Evolutionary conservation across 176 grass and related monocot genomes (phyloP).

Genomic region (Pontederia paniculata): DNA sequence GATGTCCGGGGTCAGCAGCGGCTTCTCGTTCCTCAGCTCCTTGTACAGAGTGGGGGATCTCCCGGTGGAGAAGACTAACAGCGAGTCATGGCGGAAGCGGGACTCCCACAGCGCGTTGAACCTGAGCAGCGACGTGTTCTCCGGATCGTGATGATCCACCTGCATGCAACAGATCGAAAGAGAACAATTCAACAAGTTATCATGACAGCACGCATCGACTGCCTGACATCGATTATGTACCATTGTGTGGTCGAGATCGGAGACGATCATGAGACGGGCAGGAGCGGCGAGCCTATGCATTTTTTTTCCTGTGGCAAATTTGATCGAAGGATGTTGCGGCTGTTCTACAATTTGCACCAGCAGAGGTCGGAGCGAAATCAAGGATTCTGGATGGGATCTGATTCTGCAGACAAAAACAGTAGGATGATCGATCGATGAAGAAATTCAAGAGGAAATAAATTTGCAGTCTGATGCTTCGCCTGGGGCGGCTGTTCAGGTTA

Average conservation of each 20-base stretch:
- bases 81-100: constrained; percentile 51
- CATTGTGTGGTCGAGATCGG: constrained; percentile 97
- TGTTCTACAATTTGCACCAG: too few relatives aligned
- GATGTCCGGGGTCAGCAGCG: constrained; percentile 72
- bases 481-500: too few relatives aligned
- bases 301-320: too few relatives aligned
- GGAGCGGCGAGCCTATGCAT: constrained; percentile 72
- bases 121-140: constrained; percentile 57
- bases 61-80: constrained; percentile 86
- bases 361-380: too few relatives aligned
- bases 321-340: too few relatives aligned
- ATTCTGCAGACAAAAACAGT: too few relatives aligned
- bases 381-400: too few relatives aligned
- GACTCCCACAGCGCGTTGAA: constrained; percentile 72
- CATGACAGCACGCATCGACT: too few relatives aligned
- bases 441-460: too few relatives aligned
- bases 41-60: constrained; percentile 60
- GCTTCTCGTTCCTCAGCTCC: constrained; percentile 52
- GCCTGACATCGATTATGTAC: constrained; percentile 23
- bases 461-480: too few relatives aligned
- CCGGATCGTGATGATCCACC: constrained; percentile 63
- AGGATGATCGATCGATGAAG: too few relatives aligned
- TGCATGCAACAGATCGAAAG: constrained; percentile 12
- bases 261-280: constrained; percentile 87
- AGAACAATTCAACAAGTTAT: not conserved